phyloP scores from a whole-genome alignment of 139 green algal species.

The Volvox reticuliferus region DNA sequence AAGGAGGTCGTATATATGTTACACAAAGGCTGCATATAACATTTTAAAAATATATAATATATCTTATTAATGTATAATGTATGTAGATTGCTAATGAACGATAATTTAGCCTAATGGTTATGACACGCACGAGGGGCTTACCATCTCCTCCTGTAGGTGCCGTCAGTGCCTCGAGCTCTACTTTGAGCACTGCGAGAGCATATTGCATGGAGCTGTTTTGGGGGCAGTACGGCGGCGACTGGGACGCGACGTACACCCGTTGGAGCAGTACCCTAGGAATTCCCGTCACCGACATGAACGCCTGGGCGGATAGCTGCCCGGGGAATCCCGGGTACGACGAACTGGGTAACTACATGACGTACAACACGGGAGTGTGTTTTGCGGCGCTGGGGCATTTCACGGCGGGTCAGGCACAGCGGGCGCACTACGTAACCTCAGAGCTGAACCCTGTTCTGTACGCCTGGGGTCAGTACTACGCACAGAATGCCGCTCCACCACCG shows the following conservation, averaged over 20 bases:
- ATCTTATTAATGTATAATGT: no score
- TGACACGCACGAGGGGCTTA: neutral
- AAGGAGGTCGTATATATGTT: no score
- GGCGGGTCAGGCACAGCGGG: no score
- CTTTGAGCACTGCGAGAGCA: neutral
- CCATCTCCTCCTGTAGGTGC: neutral
- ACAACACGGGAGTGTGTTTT: neutral
- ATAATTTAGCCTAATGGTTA: no score
- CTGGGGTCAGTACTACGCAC: no score
- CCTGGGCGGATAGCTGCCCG: constrained; percentile 17
- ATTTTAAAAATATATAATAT: no score
- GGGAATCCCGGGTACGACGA: constrained; percentile 15
- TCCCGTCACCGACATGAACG: neutral
- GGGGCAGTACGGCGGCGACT: neutral
- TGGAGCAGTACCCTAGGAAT: neutral
- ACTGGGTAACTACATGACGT: constrained; percentile 44
- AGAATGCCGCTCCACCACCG: no score
- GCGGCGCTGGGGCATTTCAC: neutral
- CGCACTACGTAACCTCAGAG: no score
- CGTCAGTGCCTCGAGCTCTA: neutral
- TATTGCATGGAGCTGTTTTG: constrained; percentile 34
- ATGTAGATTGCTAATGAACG: no score
- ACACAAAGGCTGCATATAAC: no score
- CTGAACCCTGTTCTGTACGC: no score
- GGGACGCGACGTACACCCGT: neutral